Base-by-base conservation (phyloP, 2,329 filamentous ascomycete species). In the Cladosporium sp. region DNA sequence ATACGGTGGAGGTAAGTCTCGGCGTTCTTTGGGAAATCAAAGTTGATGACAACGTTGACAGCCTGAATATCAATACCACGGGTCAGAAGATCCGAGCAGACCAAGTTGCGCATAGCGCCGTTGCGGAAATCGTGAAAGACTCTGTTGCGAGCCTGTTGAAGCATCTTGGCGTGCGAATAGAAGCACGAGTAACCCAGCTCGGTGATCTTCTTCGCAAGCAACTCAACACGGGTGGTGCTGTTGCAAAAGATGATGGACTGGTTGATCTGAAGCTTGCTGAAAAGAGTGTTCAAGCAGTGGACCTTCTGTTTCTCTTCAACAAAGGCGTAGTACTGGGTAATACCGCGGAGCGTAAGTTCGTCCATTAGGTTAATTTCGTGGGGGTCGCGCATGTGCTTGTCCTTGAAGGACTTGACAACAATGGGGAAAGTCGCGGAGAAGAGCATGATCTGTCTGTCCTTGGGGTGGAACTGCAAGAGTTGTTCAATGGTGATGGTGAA, bases 181-280 rank as follows among this genome's bases (percentile, higher is more conserved):
- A 97, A 98, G 75, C 93, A 98, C 1, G 93, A 98, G 73, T 98
- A 98, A 57, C 93, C 93, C 57, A 98, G 82, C 70, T 98, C 94
- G 41, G 94, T 98, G 65, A 98, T 98, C 72, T 98, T 98, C 79
- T 98, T 98, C 43, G 93, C 93, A 20, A 98, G 81, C 47, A 98
- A 79, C 72, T 98, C 93, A 54, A 98, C 93, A 58, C 93, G 88
- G 70, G 97, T 97, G 48, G 93, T 98, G 35, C 93, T 98, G 73
- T 98, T 98, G 75, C 93, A 98, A 76, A 98, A 98, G 68, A 98
- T 98, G 75, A 98, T 98, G 55, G 94, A 98, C 76, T 98, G 93
- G 74, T 98, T 98, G 75, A 98, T 98, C 72, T 98, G 92, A 13
- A 98, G 83, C 72, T 96, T 95, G 61, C 91, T 96, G 77, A 98